phyloP scores from a whole-genome alignment of 208 protist species.

The Phytomonas sp. region DNA sequence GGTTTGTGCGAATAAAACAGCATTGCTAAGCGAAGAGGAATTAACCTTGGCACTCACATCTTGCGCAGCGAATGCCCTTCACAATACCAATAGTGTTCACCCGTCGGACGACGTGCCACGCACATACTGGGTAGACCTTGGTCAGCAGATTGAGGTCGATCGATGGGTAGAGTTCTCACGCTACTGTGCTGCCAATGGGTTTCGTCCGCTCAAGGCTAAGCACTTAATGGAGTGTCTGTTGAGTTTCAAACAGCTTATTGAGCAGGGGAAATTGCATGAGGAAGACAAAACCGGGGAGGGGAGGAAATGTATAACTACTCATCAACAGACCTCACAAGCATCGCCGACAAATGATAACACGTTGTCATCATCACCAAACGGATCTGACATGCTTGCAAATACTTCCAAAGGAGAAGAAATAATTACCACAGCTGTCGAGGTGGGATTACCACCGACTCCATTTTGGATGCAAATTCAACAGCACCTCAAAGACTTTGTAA shows the following conservation, averaged over 20 bases:
- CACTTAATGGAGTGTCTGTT: slow-evolving; percentile 51
- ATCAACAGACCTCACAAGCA: background rate
- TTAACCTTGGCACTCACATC: slow-evolving; percentile 23
- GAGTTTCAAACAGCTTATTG: slow-evolving; percentile 1
- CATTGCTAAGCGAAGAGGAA: slow-evolving; percentile 2
- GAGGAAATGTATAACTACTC: background rate
- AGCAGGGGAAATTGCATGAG: background rate
- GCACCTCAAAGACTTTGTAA: background rate
- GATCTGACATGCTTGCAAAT: background rate
- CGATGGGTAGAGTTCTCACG: slow-evolving; percentile 44
- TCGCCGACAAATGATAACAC: background rate
- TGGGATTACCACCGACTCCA: background rate
- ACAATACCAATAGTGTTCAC: slow-evolving; percentile 18
- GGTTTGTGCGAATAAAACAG: background rate
- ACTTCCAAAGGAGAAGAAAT: background rate
- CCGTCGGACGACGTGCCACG: background rate
- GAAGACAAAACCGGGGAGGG: background rate
- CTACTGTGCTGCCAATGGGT: slow-evolving; percentile 55
- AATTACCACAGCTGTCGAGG: background rate
- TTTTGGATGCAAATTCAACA: background rate
- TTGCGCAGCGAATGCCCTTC: slow-evolving; percentile 33
- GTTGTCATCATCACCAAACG: background rate
- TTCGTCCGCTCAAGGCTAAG: slow-evolving; percentile 36
- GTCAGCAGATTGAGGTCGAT: slow-evolving; percentile 64
- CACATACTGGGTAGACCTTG: slow-evolving; percentile 53